Conservation (phyloP, 805 yeast species). For the Yarrowia keelungensis region DNA sequence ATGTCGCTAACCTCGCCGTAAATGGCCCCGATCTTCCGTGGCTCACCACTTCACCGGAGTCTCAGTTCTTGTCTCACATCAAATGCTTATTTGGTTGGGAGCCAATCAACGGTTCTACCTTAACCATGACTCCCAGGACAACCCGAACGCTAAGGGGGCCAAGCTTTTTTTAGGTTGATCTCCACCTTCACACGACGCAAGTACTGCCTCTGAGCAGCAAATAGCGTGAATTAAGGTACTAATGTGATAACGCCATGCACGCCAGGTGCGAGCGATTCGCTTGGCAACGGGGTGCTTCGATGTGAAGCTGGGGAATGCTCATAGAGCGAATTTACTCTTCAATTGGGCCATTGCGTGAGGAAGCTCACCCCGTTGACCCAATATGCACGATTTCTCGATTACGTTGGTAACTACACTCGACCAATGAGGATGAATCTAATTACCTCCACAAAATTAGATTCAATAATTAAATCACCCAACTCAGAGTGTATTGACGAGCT, state of each 20-base stretch:
- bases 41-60: neutral
- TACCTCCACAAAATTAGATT: neutral
- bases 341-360: too few relatives aligned
- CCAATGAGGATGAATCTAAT: neutral
- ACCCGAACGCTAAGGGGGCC: neutral
- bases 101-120: neutral
- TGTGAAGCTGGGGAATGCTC: too few relatives aligned
- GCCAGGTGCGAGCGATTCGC: too few relatives aligned
- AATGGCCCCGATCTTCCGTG: conserved; percentile 1
- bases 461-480: neutral
- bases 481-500: neutral
- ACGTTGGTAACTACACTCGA: too few relatives aligned
- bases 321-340: too few relatives aligned
- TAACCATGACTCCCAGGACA: neutral
- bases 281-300: too few relatives aligned
- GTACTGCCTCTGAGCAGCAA: neutral
- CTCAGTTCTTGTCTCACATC: neutral
- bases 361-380: too few relatives aligned
- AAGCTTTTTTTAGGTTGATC: conserved; percentile 1
- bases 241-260: too few relatives aligned
- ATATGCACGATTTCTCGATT: too few relatives aligned
- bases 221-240: too few relatives aligned
- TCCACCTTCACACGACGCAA: neutral
- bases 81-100: neutral
- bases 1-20: neutral